Evolutionary conservation across 2,329 filamentous ascomycete species (phyloP).

Genomic region (Cordyceps fumosorosea): DNA sequence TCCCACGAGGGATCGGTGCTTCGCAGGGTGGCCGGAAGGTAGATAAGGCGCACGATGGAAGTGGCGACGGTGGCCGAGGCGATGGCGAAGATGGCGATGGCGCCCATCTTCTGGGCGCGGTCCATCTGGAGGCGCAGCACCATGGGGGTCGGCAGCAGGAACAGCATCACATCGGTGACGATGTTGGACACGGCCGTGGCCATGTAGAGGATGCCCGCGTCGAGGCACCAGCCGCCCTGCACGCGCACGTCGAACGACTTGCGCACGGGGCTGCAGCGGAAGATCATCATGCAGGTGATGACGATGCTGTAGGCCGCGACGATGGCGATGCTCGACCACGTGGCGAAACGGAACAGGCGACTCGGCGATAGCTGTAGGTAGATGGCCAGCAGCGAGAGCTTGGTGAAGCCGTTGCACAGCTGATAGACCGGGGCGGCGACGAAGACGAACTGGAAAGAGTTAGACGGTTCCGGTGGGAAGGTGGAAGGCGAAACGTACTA

Average conservation of each 20-base stretch:
- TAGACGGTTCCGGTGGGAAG: neutral
- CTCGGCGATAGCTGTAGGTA: constrained; percentile 31
- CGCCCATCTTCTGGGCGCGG: constrained; percentile 36
- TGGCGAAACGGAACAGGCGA: constrained; percentile 23
- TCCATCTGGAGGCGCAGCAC: constrained; percentile 38
- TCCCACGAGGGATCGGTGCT: constrained; percentile 25
- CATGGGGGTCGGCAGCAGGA: constrained; percentile 39
- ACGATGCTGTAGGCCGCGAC: constrained; percentile 24
- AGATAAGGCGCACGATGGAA: constrained; percentile 23
- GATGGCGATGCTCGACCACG: constrained; percentile 25
- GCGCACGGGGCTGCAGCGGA: constrained; percentile 19
- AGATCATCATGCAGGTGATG: constrained; percentile 21
- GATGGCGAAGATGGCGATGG: constrained; percentile 37
- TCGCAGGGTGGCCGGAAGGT: constrained; percentile 20
- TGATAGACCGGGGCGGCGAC: constrained; percentile 26
- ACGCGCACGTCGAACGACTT: constrained; percentile 20
- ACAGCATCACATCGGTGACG: constrained; percentile 29
- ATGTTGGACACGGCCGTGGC: constrained; percentile 32
- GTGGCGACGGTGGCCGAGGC: constrained; percentile 30
- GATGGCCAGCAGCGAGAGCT: constrained; percentile 30
- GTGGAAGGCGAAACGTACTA: constrained; percentile 14
- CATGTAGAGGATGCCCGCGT: constrained; percentile 40
- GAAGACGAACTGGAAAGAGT: constrained; percentile 16
- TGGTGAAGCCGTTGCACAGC: constrained; percentile 28
- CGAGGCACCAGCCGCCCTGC: constrained; percentile 29